Evolutionary conservation across 2,329 filamentous ascomycete species (phyloP).

Genomic region (Penicillium italicum): DNA sequence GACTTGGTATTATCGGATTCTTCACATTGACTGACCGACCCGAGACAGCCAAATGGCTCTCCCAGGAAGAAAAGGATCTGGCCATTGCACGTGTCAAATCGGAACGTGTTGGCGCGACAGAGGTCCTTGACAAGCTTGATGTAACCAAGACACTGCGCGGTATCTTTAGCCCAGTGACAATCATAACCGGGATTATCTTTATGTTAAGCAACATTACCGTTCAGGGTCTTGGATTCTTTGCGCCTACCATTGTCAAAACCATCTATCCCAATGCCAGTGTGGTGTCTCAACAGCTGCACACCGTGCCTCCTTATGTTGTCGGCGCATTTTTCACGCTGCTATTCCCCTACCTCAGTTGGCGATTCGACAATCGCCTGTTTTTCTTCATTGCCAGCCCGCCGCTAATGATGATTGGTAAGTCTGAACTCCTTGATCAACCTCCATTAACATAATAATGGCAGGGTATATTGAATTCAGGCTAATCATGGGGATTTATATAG

Average conservation of each 20-base stretch:
- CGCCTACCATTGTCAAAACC: constrained; percentile 65
- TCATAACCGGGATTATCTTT: constrained; percentile 58
- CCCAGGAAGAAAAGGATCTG: constrained; percentile 62
- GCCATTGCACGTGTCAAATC: constrained; percentile 66
- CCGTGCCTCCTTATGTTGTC: constrained; percentile 67
- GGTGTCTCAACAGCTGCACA: constrained; percentile 64
- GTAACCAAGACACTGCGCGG: constrained; percentile 57
- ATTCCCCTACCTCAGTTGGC: constrained; percentile 60
- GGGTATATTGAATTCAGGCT: not conserved
- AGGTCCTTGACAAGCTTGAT: constrained; percentile 63
- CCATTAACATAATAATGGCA: not conserved
- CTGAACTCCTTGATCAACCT: not conserved
- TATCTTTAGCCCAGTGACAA: constrained; percentile 61
- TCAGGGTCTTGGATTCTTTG: constrained; percentile 67
- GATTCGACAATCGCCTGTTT: constrained; percentile 56
- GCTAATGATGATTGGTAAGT: constrained; percentile 56
- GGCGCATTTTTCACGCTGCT: constrained; percentile 64
- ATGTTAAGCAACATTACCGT: constrained; percentile 67
- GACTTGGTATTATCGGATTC: constrained; percentile 59
- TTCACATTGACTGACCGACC: constrained; percentile 66
- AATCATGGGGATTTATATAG: not conserved
- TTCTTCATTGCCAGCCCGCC: constrained; percentile 61
- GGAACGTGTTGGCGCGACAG: constrained; percentile 60
- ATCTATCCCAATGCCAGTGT: constrained; percentile 60
- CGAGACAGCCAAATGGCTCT: constrained; percentile 64